Evolutionary conservation across 2,329 filamentous ascomycete species (phyloP).

Genomic region (Tolypocladium inflatum): DNA sequence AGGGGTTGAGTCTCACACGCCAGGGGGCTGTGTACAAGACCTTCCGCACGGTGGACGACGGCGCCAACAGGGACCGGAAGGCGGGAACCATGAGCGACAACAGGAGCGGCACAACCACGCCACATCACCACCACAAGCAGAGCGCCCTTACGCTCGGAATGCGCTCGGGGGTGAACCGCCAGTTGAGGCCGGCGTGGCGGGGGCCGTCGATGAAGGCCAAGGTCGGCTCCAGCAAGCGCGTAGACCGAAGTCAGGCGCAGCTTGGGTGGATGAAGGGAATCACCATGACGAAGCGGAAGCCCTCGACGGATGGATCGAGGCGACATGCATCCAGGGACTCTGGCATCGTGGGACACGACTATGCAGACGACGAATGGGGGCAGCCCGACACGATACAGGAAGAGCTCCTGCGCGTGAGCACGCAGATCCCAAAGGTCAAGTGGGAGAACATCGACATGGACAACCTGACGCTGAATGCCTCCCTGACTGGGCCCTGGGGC

Average conservation of each 20-base stretch:
- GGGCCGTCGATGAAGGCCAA: conserved; percentile 52
- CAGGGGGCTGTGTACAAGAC: conserved; percentile 78
- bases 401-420: conserved; percentile 53
- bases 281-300: conserved; percentile 49
- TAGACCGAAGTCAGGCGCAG: conserved; percentile 43
- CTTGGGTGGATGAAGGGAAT: conserved; percentile 64
- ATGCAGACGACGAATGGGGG: conserved; percentile 47
- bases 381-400: conserved; percentile 55
- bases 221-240: conserved; percentile 26
- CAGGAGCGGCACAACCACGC: conserved; percentile 33
- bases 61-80: conserved; percentile 46
- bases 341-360: conserved; percentile 39
- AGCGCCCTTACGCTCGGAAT: conserved; percentile 34
- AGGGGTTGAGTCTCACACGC: conserved; percentile 65
- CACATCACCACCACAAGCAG: conserved; percentile 32
- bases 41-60: conserved; percentile 63
- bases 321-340: conserved; percentile 44
- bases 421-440: conserved; percentile 52
- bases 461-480: conserved; percentile 46
- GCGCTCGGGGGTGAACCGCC: conserved; percentile 24
- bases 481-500: conserved; percentile 57
- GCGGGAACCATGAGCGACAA: conserved; percentile 53
- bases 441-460: conserved; percentile 59
- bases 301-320: conserved; percentile 25
- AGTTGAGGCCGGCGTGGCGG: conserved; percentile 35